Evolutionary conservation across 2,329 filamentous ascomycete species (phyloP), one percentile per base, ranked within the genome.

Genomic region (Aspergillus clavatus): DNA sequence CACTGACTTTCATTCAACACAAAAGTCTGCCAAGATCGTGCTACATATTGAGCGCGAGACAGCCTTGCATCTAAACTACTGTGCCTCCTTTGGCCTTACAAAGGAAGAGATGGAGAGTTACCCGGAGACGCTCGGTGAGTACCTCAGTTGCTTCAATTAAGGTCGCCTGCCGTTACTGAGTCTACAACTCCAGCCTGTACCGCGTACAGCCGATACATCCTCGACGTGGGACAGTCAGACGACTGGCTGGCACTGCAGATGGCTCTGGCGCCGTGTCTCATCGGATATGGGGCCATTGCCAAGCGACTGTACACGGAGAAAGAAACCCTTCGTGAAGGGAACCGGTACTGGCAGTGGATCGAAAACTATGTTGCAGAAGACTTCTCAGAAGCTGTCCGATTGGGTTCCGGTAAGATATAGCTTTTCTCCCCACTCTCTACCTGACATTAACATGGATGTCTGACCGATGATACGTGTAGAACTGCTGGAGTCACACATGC

Each of bases 261-360:
- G 50, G 84, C 88, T 4, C 76, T 96, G 43, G 82, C 90, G 11
- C 89, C 91, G 0, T 96, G 91, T 62, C 74, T 95, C 24, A 78
- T 96, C n/a, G 91, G 91, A 33, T 96, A 97, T 64, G 84, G 84
- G 7, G 80, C 81, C 45, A 87, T 94, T 48, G 91, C 87, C 5
- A 76, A 77, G 57, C 79, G 87, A 57, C 74, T 95, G 3, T 76
- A 82, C 56, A 73, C 73, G 11, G 82, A 86, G 50, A 70, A 77
- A 39, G 73, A 72, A n/a, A 85, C 82, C 27, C 58, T 72, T 39
- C 75, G 76, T 29, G 74, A 84, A 10, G 80, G 74, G 0, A 94
- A 91, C 63, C 75, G 71, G 14, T 97, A 95, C 71, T 93, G 86
- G 84, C 79, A 82, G 37, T 97, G 91, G 91, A 88, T 97, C 54